Evolutionary conservation across 176 grass and related monocot genomes (phyloP).

Genomic region (Oryza nivara): DNA sequence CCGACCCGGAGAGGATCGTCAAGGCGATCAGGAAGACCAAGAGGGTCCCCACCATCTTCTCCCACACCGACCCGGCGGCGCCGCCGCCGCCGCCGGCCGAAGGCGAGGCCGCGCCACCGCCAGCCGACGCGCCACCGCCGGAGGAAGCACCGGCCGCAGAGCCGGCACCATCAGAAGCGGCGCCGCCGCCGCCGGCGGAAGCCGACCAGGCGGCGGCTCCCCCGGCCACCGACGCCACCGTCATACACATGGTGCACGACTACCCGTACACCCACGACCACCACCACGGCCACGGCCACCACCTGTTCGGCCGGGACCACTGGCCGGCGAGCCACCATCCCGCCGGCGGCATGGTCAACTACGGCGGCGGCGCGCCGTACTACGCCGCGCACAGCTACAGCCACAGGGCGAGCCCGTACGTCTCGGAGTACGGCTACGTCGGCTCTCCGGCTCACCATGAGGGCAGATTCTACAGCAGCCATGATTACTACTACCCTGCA

Average conservation of each 20-base stretch:
- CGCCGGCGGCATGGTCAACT: conserved; percentile 22
- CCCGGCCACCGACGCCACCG: conserved; percentile 14
- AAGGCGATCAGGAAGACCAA: conserved; percentile 87
- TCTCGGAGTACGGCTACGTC: conserved; percentile 42
- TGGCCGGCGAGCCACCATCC: conserved; percentile 37
- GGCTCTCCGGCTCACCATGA: conserved; percentile 38
- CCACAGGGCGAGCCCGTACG: conserved; percentile 39
- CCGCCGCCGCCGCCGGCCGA: conserved; percentile 19
- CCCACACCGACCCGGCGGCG: conserved; percentile 48
- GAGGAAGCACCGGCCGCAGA: conserved; percentile 20
- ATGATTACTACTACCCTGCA: conserved; percentile 36
- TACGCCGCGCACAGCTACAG: conserved; percentile 51
- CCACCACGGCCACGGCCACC: neutral
- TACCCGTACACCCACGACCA: conserved; percentile 32
- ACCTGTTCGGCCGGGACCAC: conserved; percentile 31
- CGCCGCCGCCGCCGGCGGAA: neutral
- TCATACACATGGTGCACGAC: conserved; percentile 54
- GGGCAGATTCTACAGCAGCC: conserved; percentile 35
- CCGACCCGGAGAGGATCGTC: conserved; percentile 67
- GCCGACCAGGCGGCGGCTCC: neutral
- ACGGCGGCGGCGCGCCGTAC: conserved; percentile 42
- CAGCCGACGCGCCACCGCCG: conserved; percentile 37
- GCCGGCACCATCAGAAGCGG: conserved; percentile 32
- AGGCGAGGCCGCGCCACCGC: conserved; percentile 21
- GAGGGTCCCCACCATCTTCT: conserved; percentile 68